Base-by-base conservation (phyloP, 2,329 filamentous ascomycete species). In the Amesomyces nigricolor region DNA sequence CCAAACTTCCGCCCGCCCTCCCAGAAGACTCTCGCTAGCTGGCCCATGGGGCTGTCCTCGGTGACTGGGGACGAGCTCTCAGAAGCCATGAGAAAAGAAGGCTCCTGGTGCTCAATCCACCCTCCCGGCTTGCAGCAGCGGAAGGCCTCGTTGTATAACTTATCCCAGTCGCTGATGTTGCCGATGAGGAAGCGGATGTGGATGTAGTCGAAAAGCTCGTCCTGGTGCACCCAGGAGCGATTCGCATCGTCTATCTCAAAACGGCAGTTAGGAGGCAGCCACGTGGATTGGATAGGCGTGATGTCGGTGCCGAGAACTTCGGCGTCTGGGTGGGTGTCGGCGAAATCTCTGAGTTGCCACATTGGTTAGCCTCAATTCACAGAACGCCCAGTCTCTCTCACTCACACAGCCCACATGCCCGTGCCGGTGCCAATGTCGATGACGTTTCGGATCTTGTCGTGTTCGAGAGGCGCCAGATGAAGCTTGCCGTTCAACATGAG, bases 1-100 rank as follows among this genome's bases (percentile, higher is more conserved):
- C 59, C 59, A 14, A 49, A 54, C 40, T 54, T 56, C 19, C 38
- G 40, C 10, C 53, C 54, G 10, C 44, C 55, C 19, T 61, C 57
- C 13, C 42, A 29, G 16, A 43, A 61, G 7, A 61, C 51, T 43
- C 59, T 59, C 7, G 8, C 30, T 54, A 57, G 57, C 30, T 59
- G 57, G 29, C 49, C 54, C 48, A 61, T 57, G 38, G 59, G 54
- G 35, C 54, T 59, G 37, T 56, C 51, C 16, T 59, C 58, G 16
- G 32, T 16, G 14, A 53, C 44, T 8, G 11, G 9, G 32, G 54
- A 47, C 1, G 83, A 79, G 64, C 84, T 81, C 44, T 84, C 75
- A 50, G 79, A 72, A 7, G 39, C 50, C 35, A 57, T 52, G 13
- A 44, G 52, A 11, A 22, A 29, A 14, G 46, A 53, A 9, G 48